Evolutionary conservation across 257 asterid species (phyloP).

Genomic region (Solanum boliviense): DNA sequence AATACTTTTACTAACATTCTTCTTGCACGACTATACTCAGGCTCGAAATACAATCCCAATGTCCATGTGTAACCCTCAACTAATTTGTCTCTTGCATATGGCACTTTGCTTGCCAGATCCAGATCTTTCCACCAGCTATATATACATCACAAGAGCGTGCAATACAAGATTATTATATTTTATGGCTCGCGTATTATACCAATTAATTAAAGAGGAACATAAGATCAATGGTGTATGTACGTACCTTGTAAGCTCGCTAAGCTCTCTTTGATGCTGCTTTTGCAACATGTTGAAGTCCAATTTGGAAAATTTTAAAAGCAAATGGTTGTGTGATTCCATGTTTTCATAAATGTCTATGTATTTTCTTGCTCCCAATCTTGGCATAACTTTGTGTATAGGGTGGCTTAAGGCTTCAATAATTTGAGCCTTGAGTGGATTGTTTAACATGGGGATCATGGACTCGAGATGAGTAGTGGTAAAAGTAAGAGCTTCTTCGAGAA

Average conservation of each 20-base stretch:
- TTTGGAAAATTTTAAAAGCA: constrained; percentile 10
- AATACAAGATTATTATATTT: not conserved
- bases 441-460: not conserved
- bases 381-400: constrained; percentile 10
- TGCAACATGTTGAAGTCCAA: constrained; percentile 19
- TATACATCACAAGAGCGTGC: not conserved
- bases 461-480: not conserved
- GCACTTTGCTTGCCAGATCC: constrained; percentile 3
- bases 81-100: constrained; percentile 26
- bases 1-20: constrained; percentile 1
- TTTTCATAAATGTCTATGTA: constrained; percentile 12
- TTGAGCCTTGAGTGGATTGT: not conserved
- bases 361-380: constrained; percentile 8
- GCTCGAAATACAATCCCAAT: constrained; percentile 22
- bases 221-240: not conserved
- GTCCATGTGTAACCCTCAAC: constrained; percentile 23
- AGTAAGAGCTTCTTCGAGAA: not conserved
- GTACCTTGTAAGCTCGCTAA: not conserved
- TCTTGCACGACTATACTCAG: constrained; percentile 6
- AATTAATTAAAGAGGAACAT: not conserved
- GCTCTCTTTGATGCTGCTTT: constrained; percentile 8
- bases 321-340: not conserved
- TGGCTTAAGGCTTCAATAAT: constrained; percentile 3
- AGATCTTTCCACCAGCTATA: constrained; percentile 31
- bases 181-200: not conserved